Conservation (phyloP, 371 early-diverging fungal genomes). For the Mortierella sp. region DNA sequence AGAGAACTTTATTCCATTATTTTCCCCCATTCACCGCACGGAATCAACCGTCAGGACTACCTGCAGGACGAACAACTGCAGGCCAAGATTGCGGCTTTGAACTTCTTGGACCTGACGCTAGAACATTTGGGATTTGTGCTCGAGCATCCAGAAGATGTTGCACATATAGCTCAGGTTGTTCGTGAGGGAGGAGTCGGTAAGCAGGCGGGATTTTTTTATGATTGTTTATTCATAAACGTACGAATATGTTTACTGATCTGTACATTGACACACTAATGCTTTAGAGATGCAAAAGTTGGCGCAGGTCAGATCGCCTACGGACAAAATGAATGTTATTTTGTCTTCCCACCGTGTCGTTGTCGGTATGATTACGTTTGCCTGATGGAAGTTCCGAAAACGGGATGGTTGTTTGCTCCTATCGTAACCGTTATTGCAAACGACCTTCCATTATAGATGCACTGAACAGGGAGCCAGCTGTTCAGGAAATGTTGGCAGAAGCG, state of each 20-base stretch:
- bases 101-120: slow-evolving; percentile 67
- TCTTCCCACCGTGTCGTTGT: slow-evolving; percentile 64
- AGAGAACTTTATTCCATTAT: slow-evolving; percentile 31
- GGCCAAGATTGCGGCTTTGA: slow-evolving; percentile 78
- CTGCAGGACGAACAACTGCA: slow-evolving; percentile 73
- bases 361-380: too few relatives aligned
- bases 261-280: neutral
- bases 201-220: neutral
- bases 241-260: neutral
- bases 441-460: slow-evolving; percentile 29
- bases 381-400: too few relatives aligned
- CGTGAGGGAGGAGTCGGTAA: slow-evolving; percentile 57
- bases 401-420: too few relatives aligned
- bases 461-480: slow-evolving; percentile 45
- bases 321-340: slow-evolving; percentile 60
- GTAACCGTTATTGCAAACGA: too few relatives aligned
- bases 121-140: slow-evolving; percentile 69
- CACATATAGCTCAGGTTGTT: slow-evolving; percentile 57
- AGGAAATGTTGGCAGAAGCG: slow-evolving; percentile 20
- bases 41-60: slow-evolving; percentile 60
- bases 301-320: slow-evolving; percentile 58
- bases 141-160: slow-evolving; percentile 55
- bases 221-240: too few relatives aligned
- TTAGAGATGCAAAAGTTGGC: slow-evolving; percentile 62
- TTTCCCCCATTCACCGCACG: slow-evolving; percentile 27